Base-by-base conservation (phyloP, 495 filamentous ascomycete species). In the Neurospora tetraspora region DNA sequence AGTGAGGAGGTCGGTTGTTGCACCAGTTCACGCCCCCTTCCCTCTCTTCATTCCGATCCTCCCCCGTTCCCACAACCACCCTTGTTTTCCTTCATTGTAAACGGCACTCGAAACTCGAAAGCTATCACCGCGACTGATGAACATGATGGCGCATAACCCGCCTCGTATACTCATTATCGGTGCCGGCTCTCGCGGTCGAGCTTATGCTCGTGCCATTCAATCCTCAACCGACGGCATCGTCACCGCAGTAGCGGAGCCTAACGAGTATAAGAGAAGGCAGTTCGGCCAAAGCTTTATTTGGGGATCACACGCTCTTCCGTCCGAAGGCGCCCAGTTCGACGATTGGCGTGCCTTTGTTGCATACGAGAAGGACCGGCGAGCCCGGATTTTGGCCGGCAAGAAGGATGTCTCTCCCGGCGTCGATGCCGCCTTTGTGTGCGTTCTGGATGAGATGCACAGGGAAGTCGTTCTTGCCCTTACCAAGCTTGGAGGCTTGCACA, bases 381-480 rank as follows among this genome's bases (percentile, higher is more conserved):
- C 75, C 43, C 80, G 82, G 18, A 79, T 77, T 37, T 70, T 78
- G 5, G 78, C 78, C 0, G 84, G 84, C 9, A 82, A 82, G 12
- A 72, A 77, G 31, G 70, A 78, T 42, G 84, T 87, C 1, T 81
- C 85, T 1, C 81, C 80, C 10, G 88, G 88, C 2, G 85, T 97
- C 2, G 93, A 97, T 79, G 95, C 91, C 0, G 89, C 91, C 37
- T 93, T 97, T 75, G 87, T 99, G 47, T 97, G 94, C 78, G 93
- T 94, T 1, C 85, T 93, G 31, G 96, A 99, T 80, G 91, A 97
- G 79, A 90, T 91, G 75, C 96, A 99, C 80, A 87, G 87, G 7
- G 92, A 92, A 70, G 89, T 95, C n/a, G 86, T 96, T 31, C 81
- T 87, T 16, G 90, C 86, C 0, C 83, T 97, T 39, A 89, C 90